These are phyloP conservation scores for Saccharomyces jurei DNA, from an alignment of 805 yeast genomes.

Conservation along the genomic window DNA sequence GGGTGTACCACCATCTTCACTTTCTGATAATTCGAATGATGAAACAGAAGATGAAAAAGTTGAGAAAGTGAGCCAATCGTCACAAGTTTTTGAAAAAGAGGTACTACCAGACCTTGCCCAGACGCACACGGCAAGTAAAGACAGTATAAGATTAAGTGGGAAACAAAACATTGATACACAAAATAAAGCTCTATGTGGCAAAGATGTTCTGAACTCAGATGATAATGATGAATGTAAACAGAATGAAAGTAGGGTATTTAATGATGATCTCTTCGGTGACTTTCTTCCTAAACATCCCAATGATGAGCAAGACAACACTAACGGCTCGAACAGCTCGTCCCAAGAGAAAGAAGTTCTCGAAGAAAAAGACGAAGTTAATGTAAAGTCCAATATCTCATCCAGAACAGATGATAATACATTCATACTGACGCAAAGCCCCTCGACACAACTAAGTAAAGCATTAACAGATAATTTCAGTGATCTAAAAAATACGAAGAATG, in stretches of 20 bases:
- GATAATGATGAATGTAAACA: not conserved
- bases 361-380: not conserved
- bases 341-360: not conserved
- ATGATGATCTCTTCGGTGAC: constrained; percentile 27
- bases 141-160: too few species aligned
- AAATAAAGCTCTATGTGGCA: not conserved
- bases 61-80: not conserved
- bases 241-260: constrained; percentile 18
- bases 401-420: not conserved
- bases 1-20: not conserved
- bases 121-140: not conserved
- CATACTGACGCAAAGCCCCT: not conserved
- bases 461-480: not conserved
- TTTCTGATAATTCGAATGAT: not conserved
- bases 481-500: not conserved
- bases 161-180: not conserved
- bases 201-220: not conserved
- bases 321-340: not conserved
- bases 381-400: not conserved
- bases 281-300: constrained; percentile 5
- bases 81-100: not conserved
- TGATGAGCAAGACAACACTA: not conserved
- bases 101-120: not conserved
- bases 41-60: not conserved
- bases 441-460: not conserved